These are phyloP conservation scores for Boletus sp. DNA, from an alignment of 1,284 basidiomycete species.

Conservation along the genomic window DNA sequence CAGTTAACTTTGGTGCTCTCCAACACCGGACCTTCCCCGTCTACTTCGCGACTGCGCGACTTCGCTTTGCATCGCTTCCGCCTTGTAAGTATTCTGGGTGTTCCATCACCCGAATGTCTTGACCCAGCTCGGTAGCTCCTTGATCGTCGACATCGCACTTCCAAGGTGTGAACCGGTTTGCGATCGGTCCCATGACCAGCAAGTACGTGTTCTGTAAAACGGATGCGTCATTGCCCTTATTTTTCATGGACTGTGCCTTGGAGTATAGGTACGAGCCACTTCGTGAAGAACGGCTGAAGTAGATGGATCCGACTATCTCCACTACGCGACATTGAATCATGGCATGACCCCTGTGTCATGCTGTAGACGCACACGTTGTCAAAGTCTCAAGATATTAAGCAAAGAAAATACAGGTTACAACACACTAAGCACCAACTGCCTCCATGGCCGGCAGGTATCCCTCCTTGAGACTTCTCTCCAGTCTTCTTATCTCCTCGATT, in stretches of 20 bases:
- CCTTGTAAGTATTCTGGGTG: slow-evolving; percentile 62
- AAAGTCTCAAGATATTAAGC: slow-evolving; percentile 15
- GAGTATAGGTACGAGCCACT: slow-evolving; percentile 40
- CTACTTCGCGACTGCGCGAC: slow-evolving; percentile 67
- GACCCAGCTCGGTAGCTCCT: slow-evolving; percentile 46
- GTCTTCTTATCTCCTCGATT: slow-evolving; percentile 84
- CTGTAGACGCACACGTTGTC: neutral
- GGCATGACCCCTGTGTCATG: neutral
- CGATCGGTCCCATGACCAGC: slow-evolving; percentile 67
- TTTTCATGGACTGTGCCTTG: slow-evolving; percentile 75
- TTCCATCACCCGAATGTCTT: slow-evolving; percentile 63
- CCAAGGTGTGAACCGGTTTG: slow-evolving; percentile 57
- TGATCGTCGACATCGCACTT: slow-evolving; percentile 62
- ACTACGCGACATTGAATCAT: neutral
- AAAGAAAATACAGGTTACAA: slow-evolving; percentile 28
- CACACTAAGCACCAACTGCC: slow-evolving; percentile 63
- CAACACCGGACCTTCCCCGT: slow-evolving; percentile 75
- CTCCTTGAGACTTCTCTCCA: slow-evolving; percentile 87
- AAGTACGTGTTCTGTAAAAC: slow-evolving; percentile 43
- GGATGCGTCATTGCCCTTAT: slow-evolving; percentile 46
- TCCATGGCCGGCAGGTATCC: slow-evolving; percentile 80
- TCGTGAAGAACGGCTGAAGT: neutral
- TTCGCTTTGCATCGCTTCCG: slow-evolving; percentile 54
- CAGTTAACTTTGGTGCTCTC: slow-evolving; percentile 75
- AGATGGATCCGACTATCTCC: neutral